Percentiles rank a stretch among this genome's conserved stretches.
These are phyloP conservation scores for Mycena citricolor DNA, from an alignment of 1,284 basidiomycete species.

Conservation along the genomic window DNA sequence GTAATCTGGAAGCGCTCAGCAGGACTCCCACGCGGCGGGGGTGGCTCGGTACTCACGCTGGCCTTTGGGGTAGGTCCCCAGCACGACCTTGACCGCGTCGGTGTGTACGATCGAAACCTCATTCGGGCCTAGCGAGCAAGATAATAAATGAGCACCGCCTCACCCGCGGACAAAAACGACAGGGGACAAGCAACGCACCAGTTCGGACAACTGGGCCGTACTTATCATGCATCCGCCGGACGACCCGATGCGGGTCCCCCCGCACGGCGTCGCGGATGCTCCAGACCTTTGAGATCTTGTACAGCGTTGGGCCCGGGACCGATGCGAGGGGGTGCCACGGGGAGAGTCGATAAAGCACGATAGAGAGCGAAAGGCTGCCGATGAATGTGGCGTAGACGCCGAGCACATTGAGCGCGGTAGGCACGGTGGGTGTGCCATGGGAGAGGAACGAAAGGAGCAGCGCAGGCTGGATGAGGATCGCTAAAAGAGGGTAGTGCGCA, in stretches of 20 bases:
- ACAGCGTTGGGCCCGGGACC: conserved; percentile 19
- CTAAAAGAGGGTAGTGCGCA: not conserved
- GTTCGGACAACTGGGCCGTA: not conserved
- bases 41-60: conserved; percentile 33
- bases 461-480: not conserved
- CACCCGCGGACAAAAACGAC: not conserved
- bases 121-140: conserved; percentile 37
- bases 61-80: conserved; percentile 44
- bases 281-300: conserved; percentile 18
- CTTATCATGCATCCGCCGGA: not conserved
- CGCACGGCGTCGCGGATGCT: not conserved
- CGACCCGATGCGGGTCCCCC: not conserved
- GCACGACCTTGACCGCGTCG: conserved; percentile 37
- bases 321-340: conserved; percentile 24
- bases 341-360: conserved; percentile 23
- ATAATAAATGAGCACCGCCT: too few species aligned
- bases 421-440: not conserved
- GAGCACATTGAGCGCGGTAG: not conserved
- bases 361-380: conserved; percentile 5
- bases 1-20: conserved; percentile 18
- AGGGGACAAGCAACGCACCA: conserved; percentile 27
- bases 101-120: conserved; percentile 41
- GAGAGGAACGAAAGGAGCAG: not conserved
- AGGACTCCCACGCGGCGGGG: not conserved
- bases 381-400: conserved; percentile 4